Evolutionary conservation across 305 asterid species (phyloP).

Genomic region (Fraxinus latifolia): DNA sequence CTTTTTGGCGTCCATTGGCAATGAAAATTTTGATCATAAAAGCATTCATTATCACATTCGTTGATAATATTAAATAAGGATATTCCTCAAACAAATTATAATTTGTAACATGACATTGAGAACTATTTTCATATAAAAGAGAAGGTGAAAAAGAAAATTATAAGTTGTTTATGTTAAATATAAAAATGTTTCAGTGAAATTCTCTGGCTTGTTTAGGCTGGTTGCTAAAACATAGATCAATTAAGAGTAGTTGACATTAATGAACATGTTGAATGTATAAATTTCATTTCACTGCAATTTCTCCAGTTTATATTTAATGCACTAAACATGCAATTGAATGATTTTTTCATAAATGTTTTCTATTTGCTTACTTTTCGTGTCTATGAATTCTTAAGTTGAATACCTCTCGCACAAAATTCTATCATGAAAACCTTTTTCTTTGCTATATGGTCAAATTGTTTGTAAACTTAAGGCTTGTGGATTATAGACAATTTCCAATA

Average conservation of each 20-base stretch:
- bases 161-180: neutral
- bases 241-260: neutral
- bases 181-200: neutral
- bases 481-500: neutral
- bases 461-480: neutral
- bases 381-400: neutral
- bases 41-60: neutral
- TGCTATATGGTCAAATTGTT: neutral
- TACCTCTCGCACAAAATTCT: neutral
- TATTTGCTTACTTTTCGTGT: neutral
- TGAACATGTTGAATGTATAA: neutral
- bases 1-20: neutral
- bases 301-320: neutral
- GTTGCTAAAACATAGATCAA: neutral
- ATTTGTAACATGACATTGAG: neutral
- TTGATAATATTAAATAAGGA: neutral
- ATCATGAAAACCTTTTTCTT: neutral
- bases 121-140: neutral
- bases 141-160: neutral
- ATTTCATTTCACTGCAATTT: neutral
- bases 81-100: neutral
- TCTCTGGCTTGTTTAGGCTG: neutral
- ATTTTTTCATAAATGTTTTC: neutral
- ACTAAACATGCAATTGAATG: neutral
- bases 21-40: conserved; percentile 13